Base-by-base conservation (phyloP, 257 asterid genomes). In the Petunia axillaris region DNA sequence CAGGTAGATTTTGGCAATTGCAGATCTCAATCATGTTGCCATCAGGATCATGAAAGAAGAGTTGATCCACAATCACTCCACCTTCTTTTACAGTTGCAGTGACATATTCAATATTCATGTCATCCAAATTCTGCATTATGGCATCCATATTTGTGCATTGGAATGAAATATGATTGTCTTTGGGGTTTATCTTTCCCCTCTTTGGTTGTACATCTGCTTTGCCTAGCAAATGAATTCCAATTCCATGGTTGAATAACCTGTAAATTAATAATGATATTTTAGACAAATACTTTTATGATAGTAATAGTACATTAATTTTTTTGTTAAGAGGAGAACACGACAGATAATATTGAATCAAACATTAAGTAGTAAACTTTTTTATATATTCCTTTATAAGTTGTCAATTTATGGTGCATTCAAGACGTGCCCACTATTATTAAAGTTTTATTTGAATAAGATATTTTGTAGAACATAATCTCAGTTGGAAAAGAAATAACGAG, bases 241-340 rank as follows among this genome's bases (percentile, higher is more conserved):
- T 87, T 80, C 97, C 97, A 80, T 93, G 91, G 83, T 90, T 93
- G 90, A 93, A 93, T 85, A 93, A 59, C 98, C 98, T 93, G 87
- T 1, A 57, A 25, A 25, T 25, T 25, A 25, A 25, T 25, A 25
- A 25, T 25, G 25, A 25, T 25, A 25, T 25, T 25, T 25, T 25
- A 25, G 25, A 25, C 25, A 25, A 25, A 25, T 25, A 25, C 25
- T 25, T 25, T 25, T 10, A 57, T 10, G 25, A 25, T 25, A 25
- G 25, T 25, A 25, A 25, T 25, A 25, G 25, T 25, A 25, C 25
- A 25, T 25, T 25, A 25, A 25, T 25, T 25, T 25, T 25, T 25
- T 0, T 25, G 25, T 25, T 25, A 25, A 25, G 25, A 25, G 25
- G 25, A 25, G 25, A 25, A 25, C 25, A 25, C 25, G 25, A 25